Evolutionary conservation across 2,329 filamentous ascomycete genomes (phyloP).

Genomic region (Sporothrix schenckii): DNA sequence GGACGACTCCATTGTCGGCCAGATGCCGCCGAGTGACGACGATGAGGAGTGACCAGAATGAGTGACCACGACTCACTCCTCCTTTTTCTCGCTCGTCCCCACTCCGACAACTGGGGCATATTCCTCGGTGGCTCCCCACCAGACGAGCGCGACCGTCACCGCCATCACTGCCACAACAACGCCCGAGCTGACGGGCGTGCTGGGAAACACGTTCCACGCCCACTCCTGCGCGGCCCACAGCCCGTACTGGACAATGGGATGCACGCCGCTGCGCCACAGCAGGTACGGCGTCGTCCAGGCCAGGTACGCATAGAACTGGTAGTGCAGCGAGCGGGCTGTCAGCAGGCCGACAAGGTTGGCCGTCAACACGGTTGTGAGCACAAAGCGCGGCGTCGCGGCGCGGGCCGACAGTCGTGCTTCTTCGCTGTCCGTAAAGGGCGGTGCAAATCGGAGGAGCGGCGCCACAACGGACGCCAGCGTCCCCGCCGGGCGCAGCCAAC

Average conservation of each 20-base stretch:
- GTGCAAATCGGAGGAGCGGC: constrained; percentile 28
- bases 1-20: constrained; percentile 80
- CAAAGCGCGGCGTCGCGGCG: constrained; percentile 69
- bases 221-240: constrained; percentile 83
- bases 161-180: constrained; percentile 72
- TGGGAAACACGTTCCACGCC: constrained; percentile 95
- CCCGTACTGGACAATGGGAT: constrained; percentile 66
- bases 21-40: constrained; percentile 80
- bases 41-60: constrained; percentile 62
- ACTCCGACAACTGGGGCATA: constrained; percentile 39
- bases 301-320: constrained; percentile 93
- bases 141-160: constrained; percentile 65
- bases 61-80: constrained; percentile 20
- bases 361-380: constrained; percentile 75
- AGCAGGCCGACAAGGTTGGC: constrained; percentile 79
- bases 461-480: constrained; percentile 27
- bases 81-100: constrained; percentile 35
- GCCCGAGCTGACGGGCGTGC: constrained; percentile 59
- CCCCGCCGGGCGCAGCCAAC: constrained; percentile 72
- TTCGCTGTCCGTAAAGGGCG: constrained; percentile 46
- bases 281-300: constrained; percentile 88
- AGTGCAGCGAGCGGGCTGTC: constrained; percentile 86
- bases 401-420: constrained; percentile 61
- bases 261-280: constrained; percentile 75
- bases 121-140: constrained; percentile 58